phyloP scores from a whole-genome alignment of 805 yeast species.

The Metschnikowia borealis region DNA sequence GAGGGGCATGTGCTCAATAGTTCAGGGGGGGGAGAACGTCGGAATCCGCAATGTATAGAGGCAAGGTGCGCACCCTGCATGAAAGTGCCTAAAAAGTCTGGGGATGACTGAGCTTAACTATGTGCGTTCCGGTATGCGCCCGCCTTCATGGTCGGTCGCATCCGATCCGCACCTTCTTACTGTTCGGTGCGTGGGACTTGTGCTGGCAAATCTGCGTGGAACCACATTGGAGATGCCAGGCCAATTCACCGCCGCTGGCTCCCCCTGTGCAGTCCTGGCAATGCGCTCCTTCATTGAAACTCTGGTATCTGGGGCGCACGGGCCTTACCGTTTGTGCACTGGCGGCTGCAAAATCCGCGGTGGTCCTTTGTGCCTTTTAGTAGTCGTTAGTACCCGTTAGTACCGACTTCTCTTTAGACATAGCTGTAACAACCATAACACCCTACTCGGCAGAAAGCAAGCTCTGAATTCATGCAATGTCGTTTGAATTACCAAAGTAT shows the following conservation, averaged over 20 bases:
- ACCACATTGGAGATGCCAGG: neutral
- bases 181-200: neutral
- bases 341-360: slow-evolving; percentile 2
- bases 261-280: neutral
- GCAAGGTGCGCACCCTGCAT: neutral
- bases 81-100: neutral
- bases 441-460: neutral
- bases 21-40: neutral
- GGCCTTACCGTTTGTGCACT: neutral
- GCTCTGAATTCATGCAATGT: neutral
- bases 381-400: neutral
- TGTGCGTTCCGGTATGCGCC: neutral
- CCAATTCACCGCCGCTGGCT: neutral
- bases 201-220: neutral
- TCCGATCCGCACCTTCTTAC: neutral
- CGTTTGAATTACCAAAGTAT: neutral
- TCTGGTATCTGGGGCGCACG: neutral
- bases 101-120: neutral
- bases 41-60: neutral
- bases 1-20: slow-evolving; percentile 5
- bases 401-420: neutral
- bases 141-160: neutral
- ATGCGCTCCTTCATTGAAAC: neutral
- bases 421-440: neutral
- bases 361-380: neutral